phyloP scores from a whole-genome alignment of 805 yeast species.

The Yarrowia sp. region DNA sequence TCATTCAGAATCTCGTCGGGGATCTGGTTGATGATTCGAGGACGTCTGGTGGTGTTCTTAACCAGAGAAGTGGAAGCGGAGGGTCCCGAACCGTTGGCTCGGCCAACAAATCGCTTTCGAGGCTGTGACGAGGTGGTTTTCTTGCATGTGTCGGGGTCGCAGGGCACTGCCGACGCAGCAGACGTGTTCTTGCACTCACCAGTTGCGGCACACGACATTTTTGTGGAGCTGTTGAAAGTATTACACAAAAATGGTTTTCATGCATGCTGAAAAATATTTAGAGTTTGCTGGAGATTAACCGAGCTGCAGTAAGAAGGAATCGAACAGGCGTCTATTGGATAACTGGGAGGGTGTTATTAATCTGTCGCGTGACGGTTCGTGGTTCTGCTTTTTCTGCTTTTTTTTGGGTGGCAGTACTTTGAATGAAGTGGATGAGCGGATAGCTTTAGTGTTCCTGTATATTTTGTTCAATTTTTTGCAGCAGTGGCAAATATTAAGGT shows the following conservation, averaged over 20 bases:
- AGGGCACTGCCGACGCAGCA: background rate
- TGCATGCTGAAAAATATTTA: background rate
- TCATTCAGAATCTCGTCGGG: constrained; percentile 83
- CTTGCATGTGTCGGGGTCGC: background rate
- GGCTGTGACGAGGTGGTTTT: constrained; percentile 2
- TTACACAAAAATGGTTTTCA: background rate
- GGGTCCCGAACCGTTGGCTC: constrained; percentile 3
- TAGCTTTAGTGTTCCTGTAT: no score
- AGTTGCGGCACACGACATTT: background rate
- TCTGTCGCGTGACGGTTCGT: no score
- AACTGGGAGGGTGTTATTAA: no score
- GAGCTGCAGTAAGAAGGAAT: background rate
- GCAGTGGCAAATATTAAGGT: background rate
- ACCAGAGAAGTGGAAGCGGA: constrained; percentile 7
- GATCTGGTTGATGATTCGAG: constrained; percentile 67
- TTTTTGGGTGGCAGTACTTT: no score
- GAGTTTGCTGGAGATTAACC: background rate
- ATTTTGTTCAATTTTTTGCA: no score
- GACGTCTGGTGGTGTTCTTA: constrained; percentile 35
- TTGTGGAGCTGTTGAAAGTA: background rate
- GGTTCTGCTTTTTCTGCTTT: no score
- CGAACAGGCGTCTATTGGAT: background rate
- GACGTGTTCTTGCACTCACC: background rate
- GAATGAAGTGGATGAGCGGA: no score
- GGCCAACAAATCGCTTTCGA: constrained; percentile 15